Conservation (phyloP, 352 stramenopile species). For the Globisporangium rhizosaccharum region DNA sequence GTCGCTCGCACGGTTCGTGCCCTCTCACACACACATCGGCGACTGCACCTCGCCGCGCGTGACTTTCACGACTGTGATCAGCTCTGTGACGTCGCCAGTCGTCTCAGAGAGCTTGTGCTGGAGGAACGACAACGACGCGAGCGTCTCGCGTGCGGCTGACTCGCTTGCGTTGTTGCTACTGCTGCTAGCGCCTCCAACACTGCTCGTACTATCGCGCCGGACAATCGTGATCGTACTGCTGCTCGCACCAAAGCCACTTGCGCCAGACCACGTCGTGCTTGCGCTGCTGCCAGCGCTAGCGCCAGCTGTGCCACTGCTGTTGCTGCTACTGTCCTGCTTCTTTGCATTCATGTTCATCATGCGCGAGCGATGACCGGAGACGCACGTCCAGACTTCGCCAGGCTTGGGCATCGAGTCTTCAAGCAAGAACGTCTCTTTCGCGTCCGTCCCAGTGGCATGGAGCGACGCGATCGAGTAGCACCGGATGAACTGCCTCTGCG, state of each 20-base stretch:
- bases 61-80: constrained; percentile 74
- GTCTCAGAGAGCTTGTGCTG: constrained; percentile 43
- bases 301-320: not conserved
- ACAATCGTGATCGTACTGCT: constrained; percentile 14
- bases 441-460: constrained; percentile 24
- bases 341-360: constrained; percentile 22
- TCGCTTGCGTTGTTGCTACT: constrained; percentile 11
- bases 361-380: constrained; percentile 47
- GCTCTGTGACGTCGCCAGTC: constrained; percentile 44
- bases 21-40: not conserved
- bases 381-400: constrained; percentile 69
- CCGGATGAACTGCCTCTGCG: constrained; percentile 38
- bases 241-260: constrained; percentile 2
- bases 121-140: constrained; percentile 31
- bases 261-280: not conserved
- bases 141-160: constrained; percentile 16
- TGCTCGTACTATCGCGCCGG: constrained; percentile 25
- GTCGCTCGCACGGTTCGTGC: not conserved
- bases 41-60: constrained; percentile 49
- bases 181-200: constrained; percentile 5
- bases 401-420: constrained; percentile 77
- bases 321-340: constrained; percentile 13
- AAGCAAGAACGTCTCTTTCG: constrained; percentile 49
- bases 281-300: not conserved
- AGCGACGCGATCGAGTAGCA: constrained; percentile 52